Conservation (phyloP, 257 asterid genomes). For the Echium plantagineum region DNA sequence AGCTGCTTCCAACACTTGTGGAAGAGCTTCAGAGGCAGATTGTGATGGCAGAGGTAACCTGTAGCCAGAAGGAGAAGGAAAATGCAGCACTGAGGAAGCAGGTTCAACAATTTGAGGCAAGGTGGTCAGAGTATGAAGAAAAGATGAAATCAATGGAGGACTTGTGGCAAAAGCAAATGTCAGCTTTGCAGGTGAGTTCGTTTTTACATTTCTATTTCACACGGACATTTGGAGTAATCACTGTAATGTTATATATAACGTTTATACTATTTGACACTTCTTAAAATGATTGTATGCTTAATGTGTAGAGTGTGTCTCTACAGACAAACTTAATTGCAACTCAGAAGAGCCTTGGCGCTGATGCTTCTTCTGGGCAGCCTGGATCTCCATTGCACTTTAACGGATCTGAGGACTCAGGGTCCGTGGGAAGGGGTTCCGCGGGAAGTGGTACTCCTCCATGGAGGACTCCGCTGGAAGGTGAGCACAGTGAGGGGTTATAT, state of each 20-base stretch:
- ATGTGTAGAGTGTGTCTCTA: neutral
- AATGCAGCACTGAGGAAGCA: conserved; percentile 44
- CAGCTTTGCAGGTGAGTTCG: conserved; percentile 48
- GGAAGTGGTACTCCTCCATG: conserved; percentile 52
- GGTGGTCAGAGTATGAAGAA: conserved; percentile 43
- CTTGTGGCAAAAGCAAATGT: conserved; percentile 53
- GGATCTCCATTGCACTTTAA: conserved; percentile 33
- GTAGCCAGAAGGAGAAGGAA: conserved; percentile 45
- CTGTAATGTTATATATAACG: neutral
- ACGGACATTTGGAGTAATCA: too few relatives aligned
- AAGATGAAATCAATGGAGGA: conserved; percentile 57
- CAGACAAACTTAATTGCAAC: conserved; percentile 56
- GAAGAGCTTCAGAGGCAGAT: conserved; percentile 48
- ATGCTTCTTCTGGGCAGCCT: conserved; percentile 18
- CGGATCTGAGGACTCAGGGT: conserved; percentile 42
- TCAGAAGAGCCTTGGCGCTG: conserved; percentile 29
- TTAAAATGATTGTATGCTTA: neutral
- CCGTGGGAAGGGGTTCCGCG: conserved; percentile 43
- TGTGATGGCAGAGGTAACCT: conserved; percentile 31
- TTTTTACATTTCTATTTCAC: neutral
- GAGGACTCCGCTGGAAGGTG: conserved; percentile 36
- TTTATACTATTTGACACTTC: neutral
- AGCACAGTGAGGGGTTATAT: conserved; percentile 18
- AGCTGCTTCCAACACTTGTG: conserved; percentile 26
- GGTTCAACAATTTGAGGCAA: conserved; percentile 32